Evolutionary conservation across 225 moss, liverwort and hornwort species (phyloP).

Genomic region (Ulota crispa): DNA sequence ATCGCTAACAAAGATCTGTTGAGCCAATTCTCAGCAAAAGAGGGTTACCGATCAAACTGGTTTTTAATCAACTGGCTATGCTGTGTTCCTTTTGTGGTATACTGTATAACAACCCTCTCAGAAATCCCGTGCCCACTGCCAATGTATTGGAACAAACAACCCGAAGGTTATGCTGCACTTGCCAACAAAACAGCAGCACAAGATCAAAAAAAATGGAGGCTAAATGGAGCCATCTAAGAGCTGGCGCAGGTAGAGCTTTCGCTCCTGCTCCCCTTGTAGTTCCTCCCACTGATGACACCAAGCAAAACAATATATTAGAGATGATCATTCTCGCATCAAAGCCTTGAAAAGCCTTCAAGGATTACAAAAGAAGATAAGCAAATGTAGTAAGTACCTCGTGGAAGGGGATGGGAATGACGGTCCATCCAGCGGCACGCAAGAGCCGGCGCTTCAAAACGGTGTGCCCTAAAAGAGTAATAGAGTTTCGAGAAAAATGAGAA

Average conservation of each 20-base stretch:
- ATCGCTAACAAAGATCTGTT: background rate
- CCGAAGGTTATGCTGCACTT: background rate
- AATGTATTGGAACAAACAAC: background rate
- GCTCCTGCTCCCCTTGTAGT: constrained; percentile 51
- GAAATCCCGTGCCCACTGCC: background rate
- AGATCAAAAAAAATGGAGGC: background rate
- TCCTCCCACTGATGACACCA: constrained; percentile 39
- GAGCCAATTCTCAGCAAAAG: background rate
- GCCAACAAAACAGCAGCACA: background rate
- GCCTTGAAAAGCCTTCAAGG: background rate
- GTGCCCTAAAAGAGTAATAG: constrained; percentile 60
- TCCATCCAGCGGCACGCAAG: constrained; percentile 85
- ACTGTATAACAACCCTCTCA: background rate
- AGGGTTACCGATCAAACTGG: background rate
- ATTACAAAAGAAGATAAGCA: background rate
- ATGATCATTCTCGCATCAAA: constrained; percentile 1
- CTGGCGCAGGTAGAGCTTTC: constrained; percentile 35
- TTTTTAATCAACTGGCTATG: no score
- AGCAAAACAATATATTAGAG: background rate
- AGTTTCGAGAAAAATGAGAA: constrained; percentile 84
- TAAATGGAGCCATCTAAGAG: constrained; percentile 36
- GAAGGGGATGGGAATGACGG: constrained; percentile 70
- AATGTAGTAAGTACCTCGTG: constrained; percentile 54
- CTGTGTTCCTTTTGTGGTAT: no score
- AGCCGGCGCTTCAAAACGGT: constrained; percentile 80